A percentile compares a stretch with the other conserved stretches of the same genome.
phyloP scores from a whole-genome alignment of 2,329 filamentous ascomycete species.

The Aaosphaeria arxii region DNA sequence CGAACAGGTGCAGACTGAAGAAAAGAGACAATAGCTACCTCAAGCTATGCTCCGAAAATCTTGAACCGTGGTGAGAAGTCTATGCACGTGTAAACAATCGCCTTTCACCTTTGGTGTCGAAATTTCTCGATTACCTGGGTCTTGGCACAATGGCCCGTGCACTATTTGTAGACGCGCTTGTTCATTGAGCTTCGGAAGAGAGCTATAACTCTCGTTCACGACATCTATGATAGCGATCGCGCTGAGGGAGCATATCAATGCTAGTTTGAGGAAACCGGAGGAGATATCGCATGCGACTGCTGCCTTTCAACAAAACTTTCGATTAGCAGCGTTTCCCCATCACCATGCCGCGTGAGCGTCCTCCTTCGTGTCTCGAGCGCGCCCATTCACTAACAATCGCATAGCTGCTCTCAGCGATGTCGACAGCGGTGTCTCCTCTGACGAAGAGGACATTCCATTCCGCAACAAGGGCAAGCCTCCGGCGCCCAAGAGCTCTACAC shows the following conservation, averaged over 20 bases:
- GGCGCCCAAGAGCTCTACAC: slow-evolving; percentile 1
- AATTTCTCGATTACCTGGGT: slow-evolving; percentile 9
- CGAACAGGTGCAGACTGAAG: background rate
- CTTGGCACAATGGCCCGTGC: background rate
- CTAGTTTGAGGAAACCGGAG: too few species aligned
- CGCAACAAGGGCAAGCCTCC: slow-evolving; percentile 13
- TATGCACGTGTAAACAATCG: slow-evolving; percentile 18
- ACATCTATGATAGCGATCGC: too few species aligned
- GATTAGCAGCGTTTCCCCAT: background rate
- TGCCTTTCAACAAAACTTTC: too few species aligned
- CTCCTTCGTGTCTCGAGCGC: slow-evolving; percentile 1
- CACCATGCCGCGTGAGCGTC: slow-evolving; percentile 35
- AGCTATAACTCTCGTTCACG: too few species aligned
- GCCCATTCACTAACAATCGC: slow-evolving; percentile 12
- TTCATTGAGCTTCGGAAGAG: too few species aligned
- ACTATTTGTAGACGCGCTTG: too few species aligned
- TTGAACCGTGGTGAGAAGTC: slow-evolving; percentile 2
- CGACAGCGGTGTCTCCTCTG: slow-evolving; percentile 30
- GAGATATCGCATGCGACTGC: too few species aligned
- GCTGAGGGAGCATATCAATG: too few species aligned
- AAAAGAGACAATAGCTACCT: too few species aligned
- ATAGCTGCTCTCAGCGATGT: slow-evolving; percentile 41
- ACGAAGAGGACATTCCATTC: slow-evolving; percentile 23
- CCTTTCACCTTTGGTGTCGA: slow-evolving; percentile 7
- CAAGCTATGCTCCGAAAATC: background rate